A percentile compares a stretch with the other conserved stretches of the same genome.
phyloP scores from a whole-genome alignment of 208 protist species.

The Crithidia expoeki region DNA sequence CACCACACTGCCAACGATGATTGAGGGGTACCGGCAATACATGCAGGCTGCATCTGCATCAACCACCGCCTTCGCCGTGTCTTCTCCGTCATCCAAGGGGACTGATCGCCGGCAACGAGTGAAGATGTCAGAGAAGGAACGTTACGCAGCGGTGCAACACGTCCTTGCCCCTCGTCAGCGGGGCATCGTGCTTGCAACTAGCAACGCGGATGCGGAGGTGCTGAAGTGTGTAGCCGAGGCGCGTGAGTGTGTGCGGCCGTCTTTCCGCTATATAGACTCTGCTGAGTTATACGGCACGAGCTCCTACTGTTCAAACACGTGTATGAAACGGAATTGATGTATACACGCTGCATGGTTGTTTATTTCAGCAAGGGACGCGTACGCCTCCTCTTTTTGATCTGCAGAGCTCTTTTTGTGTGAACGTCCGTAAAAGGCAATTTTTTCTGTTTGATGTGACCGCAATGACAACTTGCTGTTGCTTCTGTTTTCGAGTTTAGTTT shows the following conservation, averaged over 20 bases:
- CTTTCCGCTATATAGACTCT: constrained; percentile 24
- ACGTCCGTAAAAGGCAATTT: too few relatives aligned
- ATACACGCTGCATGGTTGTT: not conserved
- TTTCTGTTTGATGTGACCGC: too few relatives aligned
- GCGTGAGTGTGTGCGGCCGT: not conserved
- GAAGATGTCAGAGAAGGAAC: not conserved
- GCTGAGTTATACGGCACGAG: constrained; percentile 26
- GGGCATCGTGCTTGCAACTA: constrained; percentile 6
- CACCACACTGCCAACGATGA: constrained; percentile 25
- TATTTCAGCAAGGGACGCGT: too few relatives aligned
- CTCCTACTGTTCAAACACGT: constrained; percentile 14
- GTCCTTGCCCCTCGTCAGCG: constrained; percentile 2
- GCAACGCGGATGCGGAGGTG: constrained; percentile 12
- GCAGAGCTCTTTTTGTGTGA: too few relatives aligned
- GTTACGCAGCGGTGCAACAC: not conserved
- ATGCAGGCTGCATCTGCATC: constrained; percentile 1
- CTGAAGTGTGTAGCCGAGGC: constrained; percentile 16
- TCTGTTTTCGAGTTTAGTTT: too few relatives aligned
- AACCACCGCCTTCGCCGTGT: not conserved
- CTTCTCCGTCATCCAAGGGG: not conserved
- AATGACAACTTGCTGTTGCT: too few relatives aligned
- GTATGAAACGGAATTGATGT: not conserved
- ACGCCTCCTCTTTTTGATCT: too few relatives aligned
- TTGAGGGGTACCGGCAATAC: constrained; percentile 26
- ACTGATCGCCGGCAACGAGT: not conserved